These are phyloP conservation scores for Magnaporthiopsis poae DNA, from an alignment of 2,329 filamentous ascomycete species.

Conservation along the genomic window DNA sequence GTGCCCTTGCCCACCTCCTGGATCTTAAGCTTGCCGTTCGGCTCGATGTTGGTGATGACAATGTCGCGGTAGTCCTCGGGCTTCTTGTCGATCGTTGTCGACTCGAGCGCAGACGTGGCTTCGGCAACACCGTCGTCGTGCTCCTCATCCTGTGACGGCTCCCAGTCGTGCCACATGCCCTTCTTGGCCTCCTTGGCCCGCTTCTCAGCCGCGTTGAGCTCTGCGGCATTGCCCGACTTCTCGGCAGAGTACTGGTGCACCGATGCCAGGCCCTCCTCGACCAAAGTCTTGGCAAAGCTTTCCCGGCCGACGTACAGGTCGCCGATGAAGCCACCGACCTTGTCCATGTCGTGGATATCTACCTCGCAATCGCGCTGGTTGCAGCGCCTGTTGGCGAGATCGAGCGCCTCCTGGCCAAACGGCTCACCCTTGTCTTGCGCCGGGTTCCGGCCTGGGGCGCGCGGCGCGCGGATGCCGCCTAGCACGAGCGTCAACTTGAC, in stretches of 20 bases:
- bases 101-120: conserved; percentile 34
- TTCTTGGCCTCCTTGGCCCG: conserved; percentile 81
- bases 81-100: conserved; percentile 52
- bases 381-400: conserved; percentile 78
- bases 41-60: conserved; percentile 80
- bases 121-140: conserved; percentile 43
- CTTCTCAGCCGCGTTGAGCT: conserved; percentile 79
- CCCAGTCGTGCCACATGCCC: conserved; percentile 88
- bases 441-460: conserved; percentile 61
- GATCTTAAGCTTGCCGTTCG: conserved; percentile 73
- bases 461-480: conserved; percentile 81
- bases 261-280: conserved; percentile 86
- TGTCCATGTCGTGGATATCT: conserved; percentile 88
- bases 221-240: conserved; percentile 79
- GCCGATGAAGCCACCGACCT: conserved; percentile 94
- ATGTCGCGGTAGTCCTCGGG: conserved; percentile 82
- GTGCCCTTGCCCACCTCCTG: conserved; percentile 85
- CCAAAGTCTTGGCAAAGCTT: conserved; percentile 84
- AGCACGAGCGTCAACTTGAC: conserved; percentile 92
- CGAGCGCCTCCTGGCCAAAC: conserved; percentile 87
- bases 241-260: conserved; percentile 94
- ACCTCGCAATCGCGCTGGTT: conserved; percentile 94
- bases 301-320: conserved; percentile 88
- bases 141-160: conserved; percentile 73
- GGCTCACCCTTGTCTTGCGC: conserved; percentile 77